Evolutionary conservation across 805 yeast genomes (phyloP).

Genomic region (Monosporozyma yasuniensis): DNA sequence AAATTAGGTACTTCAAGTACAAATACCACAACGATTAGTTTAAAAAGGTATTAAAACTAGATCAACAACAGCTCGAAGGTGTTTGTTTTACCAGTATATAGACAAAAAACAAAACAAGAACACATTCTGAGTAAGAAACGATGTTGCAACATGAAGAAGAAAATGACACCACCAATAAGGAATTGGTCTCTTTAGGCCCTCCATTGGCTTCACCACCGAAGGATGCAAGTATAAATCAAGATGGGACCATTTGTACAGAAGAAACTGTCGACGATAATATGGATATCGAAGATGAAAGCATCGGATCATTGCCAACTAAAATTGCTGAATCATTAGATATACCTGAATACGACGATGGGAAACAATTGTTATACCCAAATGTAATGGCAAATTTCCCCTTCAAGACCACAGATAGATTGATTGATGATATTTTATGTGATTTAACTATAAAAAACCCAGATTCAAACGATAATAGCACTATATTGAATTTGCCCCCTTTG

Average conservation of each 20-base stretch:
- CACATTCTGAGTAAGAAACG: background rate
- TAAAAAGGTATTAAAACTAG: no score
- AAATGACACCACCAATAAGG: background rate
- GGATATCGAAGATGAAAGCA: background rate
- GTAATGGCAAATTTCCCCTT: constrained; percentile 26
- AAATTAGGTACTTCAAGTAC: no score
- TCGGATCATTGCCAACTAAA: background rate
- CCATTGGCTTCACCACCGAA: background rate
- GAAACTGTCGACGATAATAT: background rate
- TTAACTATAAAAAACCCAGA: constrained; percentile 18
- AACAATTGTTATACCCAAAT: constrained; percentile 19
- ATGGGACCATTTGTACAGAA: background rate
- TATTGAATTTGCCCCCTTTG: constrained; percentile 24
- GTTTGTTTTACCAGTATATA: background rate
- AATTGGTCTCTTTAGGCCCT: background rate
- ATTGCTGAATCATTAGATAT: background rate
- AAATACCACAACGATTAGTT: no score
- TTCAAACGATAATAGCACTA: constrained; percentile 15
- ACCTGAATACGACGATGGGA: constrained; percentile 20
- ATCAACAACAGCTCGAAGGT: background rate
- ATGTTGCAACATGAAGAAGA: constrained; percentile 1
- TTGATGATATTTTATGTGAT: constrained; percentile 52
- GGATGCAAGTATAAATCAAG: background rate
- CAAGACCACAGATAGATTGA: constrained; percentile 58
- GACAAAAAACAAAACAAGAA: background rate